These are phyloP conservation scores for Aspergillus biplanus DNA, from an alignment of 495 filamentous ascomycete genomes.

Conservation along the genomic window DNA sequence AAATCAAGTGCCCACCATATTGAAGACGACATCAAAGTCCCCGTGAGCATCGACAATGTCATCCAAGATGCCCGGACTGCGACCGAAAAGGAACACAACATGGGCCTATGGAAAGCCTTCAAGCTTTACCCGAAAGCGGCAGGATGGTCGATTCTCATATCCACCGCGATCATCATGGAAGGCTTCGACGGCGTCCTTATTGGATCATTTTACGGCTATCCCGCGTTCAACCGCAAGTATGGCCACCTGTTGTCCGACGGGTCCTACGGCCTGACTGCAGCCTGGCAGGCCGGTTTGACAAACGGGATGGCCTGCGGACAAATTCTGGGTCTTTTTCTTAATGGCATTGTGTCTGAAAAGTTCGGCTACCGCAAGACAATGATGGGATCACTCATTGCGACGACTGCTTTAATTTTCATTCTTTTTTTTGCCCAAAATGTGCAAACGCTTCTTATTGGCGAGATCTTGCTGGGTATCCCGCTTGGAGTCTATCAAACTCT, in stretches of 20 bases:
- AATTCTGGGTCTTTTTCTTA: constrained; percentile 75
- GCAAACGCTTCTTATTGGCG: constrained; percentile 65
- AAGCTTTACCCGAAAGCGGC: constrained; percentile 60
- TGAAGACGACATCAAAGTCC: too few relatives aligned
- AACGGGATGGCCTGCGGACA: constrained; percentile 68
- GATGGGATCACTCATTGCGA: constrained; percentile 63
- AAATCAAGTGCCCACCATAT: too few relatives aligned
- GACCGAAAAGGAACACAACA: constrained; percentile 49
- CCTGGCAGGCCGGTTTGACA: constrained; percentile 75
- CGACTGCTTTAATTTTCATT: constrained; percentile 69
- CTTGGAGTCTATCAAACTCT: constrained; percentile 83
- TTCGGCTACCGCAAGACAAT: constrained; percentile 76
- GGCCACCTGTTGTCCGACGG: constrained; percentile 58
- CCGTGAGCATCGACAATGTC: too few relatives aligned
- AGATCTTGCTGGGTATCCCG: constrained; percentile 76
- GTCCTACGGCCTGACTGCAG: constrained; percentile 65
- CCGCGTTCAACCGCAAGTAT: constrained; percentile 68
- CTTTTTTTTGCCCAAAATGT: constrained; percentile 77
- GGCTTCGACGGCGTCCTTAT: constrained; percentile 59
- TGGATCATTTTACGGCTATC: constrained; percentile 51
- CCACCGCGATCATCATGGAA: constrained; percentile 59
- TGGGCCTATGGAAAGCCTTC: constrained; percentile 48
- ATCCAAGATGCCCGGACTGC: constrained; percentile 37
- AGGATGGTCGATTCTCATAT: constrained; percentile 55
- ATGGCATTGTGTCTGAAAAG: constrained; percentile 73